These are phyloP conservation scores for Penicillium soppii DNA, from an alignment of 495 filamentous ascomycete species.

Conservation along the genomic window DNA sequence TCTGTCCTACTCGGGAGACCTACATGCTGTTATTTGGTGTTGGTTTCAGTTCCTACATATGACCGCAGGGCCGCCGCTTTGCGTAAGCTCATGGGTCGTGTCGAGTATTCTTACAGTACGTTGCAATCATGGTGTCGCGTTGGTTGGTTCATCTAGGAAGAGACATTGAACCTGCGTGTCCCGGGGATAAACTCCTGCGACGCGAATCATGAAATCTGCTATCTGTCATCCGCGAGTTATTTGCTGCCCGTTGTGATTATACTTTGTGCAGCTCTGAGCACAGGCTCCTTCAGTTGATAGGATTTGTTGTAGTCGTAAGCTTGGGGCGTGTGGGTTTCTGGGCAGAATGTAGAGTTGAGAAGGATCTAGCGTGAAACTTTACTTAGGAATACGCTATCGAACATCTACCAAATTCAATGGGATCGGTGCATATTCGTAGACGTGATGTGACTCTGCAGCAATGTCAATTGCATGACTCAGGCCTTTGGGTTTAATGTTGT, in stretches of 20 bases:
- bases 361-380: not conserved
- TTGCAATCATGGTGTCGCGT: not conserved
- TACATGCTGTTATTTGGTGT: not conserved
- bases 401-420: not conserved
- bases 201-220: not conserved
- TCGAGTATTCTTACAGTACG: not conserved
- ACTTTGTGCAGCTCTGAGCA: no score
- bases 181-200: not conserved
- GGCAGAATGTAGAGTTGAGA: not conserved
- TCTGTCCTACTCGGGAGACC: not conserved
- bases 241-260: no score
- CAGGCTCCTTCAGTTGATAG: no score
- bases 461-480: not conserved
- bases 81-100: not conserved
- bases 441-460: not conserved
- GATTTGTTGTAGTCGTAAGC: not conserved
- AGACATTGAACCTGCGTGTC: not conserved
- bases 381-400: not conserved
- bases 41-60: not conserved
- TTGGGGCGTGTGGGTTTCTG: not conserved
- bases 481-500: not conserved
- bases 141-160: not conserved
- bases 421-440: not conserved
- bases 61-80: not conserved
- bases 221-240: not conserved